A percentile compares a stretch with the other conserved stretches of the same genome.
Evolutionary conservation across 2,329 filamentous ascomycete species (phyloP).

Genomic region (Ophiostoma fasciatum): DNA sequence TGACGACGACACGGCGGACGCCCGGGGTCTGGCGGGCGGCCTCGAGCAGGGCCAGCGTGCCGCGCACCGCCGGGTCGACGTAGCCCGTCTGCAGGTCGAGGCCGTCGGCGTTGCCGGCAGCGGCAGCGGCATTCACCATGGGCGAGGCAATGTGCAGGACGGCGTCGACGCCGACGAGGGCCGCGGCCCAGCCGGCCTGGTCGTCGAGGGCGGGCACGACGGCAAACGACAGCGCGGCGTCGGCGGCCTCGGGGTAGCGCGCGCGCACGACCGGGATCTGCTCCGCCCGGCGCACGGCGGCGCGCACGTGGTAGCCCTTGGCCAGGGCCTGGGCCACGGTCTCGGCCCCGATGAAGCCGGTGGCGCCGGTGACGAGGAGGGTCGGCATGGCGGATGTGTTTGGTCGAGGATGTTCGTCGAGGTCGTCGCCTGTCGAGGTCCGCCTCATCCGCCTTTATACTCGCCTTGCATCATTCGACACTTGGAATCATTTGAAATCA

Average conservation of each 20-base stretch:
- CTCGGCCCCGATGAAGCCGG: slow-evolving; percentile 17
- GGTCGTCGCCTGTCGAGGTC: too few species aligned
- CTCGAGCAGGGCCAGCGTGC: slow-evolving; percentile 10
- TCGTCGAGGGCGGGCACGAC: slow-evolving; percentile 2
- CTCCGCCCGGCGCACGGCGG: slow-evolving; percentile 1
- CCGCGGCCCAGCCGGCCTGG: neutral
- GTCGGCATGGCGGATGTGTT: too few species aligned
- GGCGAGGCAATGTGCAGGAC: slow-evolving; percentile 5
- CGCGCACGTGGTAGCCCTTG: slow-evolving; percentile 2
- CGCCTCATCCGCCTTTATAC: too few species aligned
- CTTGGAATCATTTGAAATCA: too few species aligned
- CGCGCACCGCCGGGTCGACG: slow-evolving; percentile 14
- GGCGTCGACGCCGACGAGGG: slow-evolving; percentile 1
- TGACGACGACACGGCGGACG: slow-evolving; percentile 3
- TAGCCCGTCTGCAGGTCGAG: slow-evolving; percentile 9
- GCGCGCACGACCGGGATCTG: neutral
- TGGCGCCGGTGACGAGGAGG: slow-evolving; percentile 14
- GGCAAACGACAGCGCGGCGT: neutral
- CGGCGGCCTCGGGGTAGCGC: neutral
- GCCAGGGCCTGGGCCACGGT: neutral
- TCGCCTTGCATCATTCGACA: too few species aligned
- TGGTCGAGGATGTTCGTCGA: too few species aligned
- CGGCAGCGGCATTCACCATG: neutral
- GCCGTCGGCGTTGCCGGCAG: neutral
- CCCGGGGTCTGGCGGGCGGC: neutral